Evolutionary conservation across 306 rosid genomes (phyloP), one percentile per base, ranked within the genome.

Genomic region (Vigna mungo): DNA sequence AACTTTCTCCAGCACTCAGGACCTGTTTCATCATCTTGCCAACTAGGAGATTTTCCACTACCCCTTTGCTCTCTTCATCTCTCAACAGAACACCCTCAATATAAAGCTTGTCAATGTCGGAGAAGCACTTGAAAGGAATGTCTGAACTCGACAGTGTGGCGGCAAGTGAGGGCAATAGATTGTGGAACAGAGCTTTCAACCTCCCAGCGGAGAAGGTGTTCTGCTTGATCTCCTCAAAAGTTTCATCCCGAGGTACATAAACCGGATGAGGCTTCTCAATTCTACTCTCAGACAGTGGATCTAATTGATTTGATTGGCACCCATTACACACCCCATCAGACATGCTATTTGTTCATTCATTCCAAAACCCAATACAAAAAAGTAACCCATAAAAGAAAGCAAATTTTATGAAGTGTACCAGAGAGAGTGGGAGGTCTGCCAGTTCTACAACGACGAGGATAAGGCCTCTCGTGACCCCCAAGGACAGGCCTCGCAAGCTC

Each of bases 261-360:
- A 95, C 91, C n/a, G 98, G 97, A 73, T 88, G 91, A 21, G 98
- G 98, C 91, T 95, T 95, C 41, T 95, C 97, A 21, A 95, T 83
- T 87, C 98, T 90, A 53, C 83, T 90, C 90, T 95, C 98, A 36
- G 80, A 60, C 41, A 56, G 81, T 30, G 87, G 88, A 89, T 92
- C 98, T 95, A 65, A 84, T 84, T 49, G 78, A 55, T 20, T 83
- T 53, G 77, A 44, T 39, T 67, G 17, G 7, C n/a, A 51, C 37
- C 60, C 86, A 75, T 69, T 25, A 61, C 76, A 48, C 68, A 41
- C 61, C 46, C 23, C 51, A 61, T 84, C 41, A 83, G 78, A 78
- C 3, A 67, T 30, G 9, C 15, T 14, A 59, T 27, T 25, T 55
- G 47, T 47, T 74, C 44, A 53, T 8, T 81, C 78, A 53, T 8